phyloP scores from a whole-genome alignment of 2,329 filamentous ascomycete species.

The Hypoxylon sp. region DNA sequence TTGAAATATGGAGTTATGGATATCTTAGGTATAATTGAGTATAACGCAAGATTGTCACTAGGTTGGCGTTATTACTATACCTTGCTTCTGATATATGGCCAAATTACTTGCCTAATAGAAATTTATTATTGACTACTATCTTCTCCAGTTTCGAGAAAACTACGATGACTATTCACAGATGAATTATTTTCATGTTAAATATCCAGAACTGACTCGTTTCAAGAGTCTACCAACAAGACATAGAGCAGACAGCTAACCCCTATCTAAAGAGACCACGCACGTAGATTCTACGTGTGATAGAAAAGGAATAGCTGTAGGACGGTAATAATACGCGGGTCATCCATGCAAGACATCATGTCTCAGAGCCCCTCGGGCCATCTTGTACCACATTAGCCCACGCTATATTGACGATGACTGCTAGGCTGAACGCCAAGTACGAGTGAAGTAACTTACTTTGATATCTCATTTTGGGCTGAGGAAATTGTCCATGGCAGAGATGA shows the following conservation, averaged over 20 bases:
- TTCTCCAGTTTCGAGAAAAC: no score
- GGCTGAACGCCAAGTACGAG: neutral
- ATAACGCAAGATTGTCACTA: slow-evolving; percentile 18
- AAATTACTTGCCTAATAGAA: neutral
- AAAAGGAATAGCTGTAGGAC: neutral
- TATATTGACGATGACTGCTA: neutral
- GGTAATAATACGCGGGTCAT: neutral
- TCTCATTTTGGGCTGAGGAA: neutral
- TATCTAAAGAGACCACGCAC: neutral
- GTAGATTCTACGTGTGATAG: neutral
- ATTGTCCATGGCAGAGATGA: neutral
- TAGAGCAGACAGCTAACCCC: neutral
- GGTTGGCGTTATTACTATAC: slow-evolving; percentile 19
- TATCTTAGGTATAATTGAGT: slow-evolving; percentile 1
- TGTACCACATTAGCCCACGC: slow-evolving; percentile 12
- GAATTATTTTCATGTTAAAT: neutral
- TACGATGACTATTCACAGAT: neutral
- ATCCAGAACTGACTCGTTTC: neutral
- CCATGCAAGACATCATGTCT: neutral
- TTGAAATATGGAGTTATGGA: slow-evolving; percentile 9
- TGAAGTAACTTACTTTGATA: neutral
- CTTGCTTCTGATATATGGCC: neutral
- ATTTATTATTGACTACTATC: neutral
- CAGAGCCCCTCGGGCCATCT: neutral
- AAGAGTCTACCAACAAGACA: neutral